Base-by-base conservation (phyloP, 257 asterid species). In the Solanum etuberosum region DNA sequence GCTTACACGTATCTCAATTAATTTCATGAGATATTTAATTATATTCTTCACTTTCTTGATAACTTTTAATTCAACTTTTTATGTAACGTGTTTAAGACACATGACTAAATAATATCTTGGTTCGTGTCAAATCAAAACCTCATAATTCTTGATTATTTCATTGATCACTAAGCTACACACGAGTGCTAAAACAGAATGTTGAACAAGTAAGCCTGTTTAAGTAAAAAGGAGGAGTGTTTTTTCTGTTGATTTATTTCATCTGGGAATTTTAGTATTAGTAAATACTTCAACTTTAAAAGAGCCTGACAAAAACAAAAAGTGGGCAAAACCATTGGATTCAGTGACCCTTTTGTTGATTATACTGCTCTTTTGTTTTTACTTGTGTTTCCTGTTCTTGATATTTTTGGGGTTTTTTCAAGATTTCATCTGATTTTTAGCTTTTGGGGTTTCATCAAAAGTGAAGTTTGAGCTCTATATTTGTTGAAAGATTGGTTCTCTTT, bases 401-500 rank as follows among this genome's bases (percentile, higher is more conserved):
- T 34, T 29, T n/a, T 29, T 29, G 0, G 9, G 35, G 25, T 1
- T 0, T 3, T 88, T 81, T 76, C 88, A 59, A 57, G 86, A 73
- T 84, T 83, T 68, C 59, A 83, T 65, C 38, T 68, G 15, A 3
- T 89, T 90, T 89, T 80, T 85, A 85, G 88, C 61, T 85, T 84
- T 73, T 86, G 87, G 89, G 73, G 89, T 40, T 83, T 80, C 29
- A 80, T 80, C 38, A 48, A 48, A 29, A 85, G 80, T 38, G 86
- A 68, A 87, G 67, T 84, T 77, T 77, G 86, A 77, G 37, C 38
- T 68, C 42, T 70, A 40, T 43, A 37, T 73, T 78, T 80, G 78
- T 73, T 73, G 77, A 54, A 88, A 85, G 34, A 42, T 89, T 61
- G 48, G 71, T 88, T 88, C 87, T 89, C 91, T 80, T 54, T 80